Conservation (phyloP, 495 filamentous ascomycete genomes). For the Viridothelium virens region DNA sequence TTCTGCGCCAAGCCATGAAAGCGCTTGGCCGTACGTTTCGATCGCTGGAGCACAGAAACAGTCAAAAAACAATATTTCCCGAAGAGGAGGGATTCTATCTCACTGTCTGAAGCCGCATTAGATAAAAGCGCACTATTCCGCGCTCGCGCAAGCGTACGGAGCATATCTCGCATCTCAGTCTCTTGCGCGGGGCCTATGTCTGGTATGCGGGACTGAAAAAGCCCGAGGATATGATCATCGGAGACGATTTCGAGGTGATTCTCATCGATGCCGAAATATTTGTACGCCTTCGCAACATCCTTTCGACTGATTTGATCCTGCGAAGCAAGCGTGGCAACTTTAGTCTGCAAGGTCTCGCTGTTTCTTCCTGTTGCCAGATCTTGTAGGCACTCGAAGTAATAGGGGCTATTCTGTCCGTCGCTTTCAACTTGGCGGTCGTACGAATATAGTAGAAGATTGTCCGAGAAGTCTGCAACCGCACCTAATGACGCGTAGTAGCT, state of each 20-base stretch:
- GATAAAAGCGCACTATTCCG: slow-evolving; percentile 48
- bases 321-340: slow-evolving; percentile 38
- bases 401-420: slow-evolving; percentile 36
- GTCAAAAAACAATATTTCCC: neutral
- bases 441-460: slow-evolving; percentile 45
- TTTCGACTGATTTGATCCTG: slow-evolving; percentile 35
- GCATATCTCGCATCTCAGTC: slow-evolving; percentile 43
- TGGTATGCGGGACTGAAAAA: slow-evolving; percentile 47
- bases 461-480: slow-evolving; percentile 42
- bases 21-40: slow-evolving; percentile 54
- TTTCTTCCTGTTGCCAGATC: slow-evolving; percentile 36
- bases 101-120: slow-evolving; percentile 49
- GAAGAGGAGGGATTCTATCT: slow-evolving; percentile 16
- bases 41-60: slow-evolving; percentile 35
- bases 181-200: slow-evolving; percentile 40
- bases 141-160: slow-evolving; percentile 50
- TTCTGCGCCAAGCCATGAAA: slow-evolving; percentile 48
- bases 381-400: slow-evolving; percentile 46
- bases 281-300: slow-evolving; percentile 44
- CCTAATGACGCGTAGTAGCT: slow-evolving; percentile 44
- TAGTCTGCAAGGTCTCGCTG: slow-evolving; percentile 37
- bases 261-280: slow-evolving; percentile 43
- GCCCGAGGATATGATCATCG: slow-evolving; percentile 52
- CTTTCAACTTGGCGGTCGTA: slow-evolving; percentile 37
- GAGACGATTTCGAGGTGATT: slow-evolving; percentile 34